A percentile compares a stretch with the other conserved stretches of the same genome.
phyloP scores from a whole-genome alignment of 73 alveolate genomes.

The Breviolum minutum region DNA sequence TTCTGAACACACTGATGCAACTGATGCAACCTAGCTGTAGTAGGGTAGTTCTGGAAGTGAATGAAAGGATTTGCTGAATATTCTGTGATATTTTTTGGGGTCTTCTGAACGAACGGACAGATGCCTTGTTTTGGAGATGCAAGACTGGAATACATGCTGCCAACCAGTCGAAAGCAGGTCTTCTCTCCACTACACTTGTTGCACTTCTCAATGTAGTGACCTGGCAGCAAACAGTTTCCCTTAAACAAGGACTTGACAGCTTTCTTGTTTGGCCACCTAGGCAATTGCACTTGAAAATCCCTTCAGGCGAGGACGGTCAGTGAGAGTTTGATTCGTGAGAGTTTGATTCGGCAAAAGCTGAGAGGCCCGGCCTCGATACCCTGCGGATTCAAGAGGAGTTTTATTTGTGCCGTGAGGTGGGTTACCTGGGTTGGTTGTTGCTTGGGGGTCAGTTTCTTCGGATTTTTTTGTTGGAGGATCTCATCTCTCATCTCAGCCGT shows the following conservation, averaged over 20 bases:
- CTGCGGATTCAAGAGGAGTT: conserved; percentile 84
- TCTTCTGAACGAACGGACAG: no score
- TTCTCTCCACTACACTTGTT: conserved; percentile 51
- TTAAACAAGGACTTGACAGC: neutral
- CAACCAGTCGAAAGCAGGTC: conserved; percentile 1
- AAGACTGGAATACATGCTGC: no score
- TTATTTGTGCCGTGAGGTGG: conserved; percentile 75
- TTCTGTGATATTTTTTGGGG: no score
- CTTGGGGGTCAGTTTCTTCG: neutral
- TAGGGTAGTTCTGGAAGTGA: no score
- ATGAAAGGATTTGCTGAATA: no score
- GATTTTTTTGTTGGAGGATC: neutral
- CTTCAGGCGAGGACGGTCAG: conserved; percentile 38
- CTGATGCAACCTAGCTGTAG: neutral
- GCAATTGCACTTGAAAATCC: conserved; percentile 78
- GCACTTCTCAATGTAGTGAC: conserved; percentile 64
- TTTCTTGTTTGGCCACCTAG: neutral
- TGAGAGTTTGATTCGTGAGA: neutral
- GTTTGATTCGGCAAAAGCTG: neutral
- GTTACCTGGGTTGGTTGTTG: neutral
- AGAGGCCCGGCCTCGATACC: conserved; percentile 61
- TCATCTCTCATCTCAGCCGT: neutral
- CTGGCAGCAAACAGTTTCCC: neutral
- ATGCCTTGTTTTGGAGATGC: no score
- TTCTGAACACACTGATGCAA: neutral